Percentiles rank a stretch among this genome's conserved stretches.
These are phyloP conservation scores for Russula virescens DNA, from an alignment of 768 basidiomycete species.

Conservation along the genomic window DNA sequence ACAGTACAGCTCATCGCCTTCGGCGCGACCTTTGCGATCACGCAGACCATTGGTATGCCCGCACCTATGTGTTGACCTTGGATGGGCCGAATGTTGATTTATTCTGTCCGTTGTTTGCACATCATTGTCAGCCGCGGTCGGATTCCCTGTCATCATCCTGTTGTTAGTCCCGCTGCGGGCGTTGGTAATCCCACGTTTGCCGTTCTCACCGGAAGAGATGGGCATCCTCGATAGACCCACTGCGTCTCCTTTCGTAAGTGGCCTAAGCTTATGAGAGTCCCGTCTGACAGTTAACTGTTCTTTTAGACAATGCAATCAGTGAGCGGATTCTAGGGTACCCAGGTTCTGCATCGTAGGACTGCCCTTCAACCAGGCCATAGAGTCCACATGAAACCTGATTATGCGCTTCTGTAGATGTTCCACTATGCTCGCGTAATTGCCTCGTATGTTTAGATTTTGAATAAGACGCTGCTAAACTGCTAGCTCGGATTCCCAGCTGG, in stretches of 20 bases:
- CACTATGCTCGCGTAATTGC: too few relatives aligned
- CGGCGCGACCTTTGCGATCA: constrained; percentile 83
- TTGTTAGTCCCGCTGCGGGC: constrained; percentile 73
- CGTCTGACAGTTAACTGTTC: background rate
- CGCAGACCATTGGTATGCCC: constrained; percentile 74
- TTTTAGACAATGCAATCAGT: constrained; percentile 23
- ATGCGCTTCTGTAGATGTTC: too few relatives aligned
- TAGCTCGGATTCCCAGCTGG: too few relatives aligned
- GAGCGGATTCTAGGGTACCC: constrained; percentile 10
- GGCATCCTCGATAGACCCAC: constrained; percentile 84
- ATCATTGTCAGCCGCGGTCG: constrained; percentile 62
- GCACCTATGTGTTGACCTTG: too few relatives aligned
- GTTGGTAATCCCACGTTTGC: constrained; percentile 62
- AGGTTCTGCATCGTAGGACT: too few relatives aligned
- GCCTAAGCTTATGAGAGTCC: background rate
- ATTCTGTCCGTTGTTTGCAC: background rate
- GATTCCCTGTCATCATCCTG: constrained; percentile 86
- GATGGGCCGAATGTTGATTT: background rate
- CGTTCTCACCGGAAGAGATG: constrained; percentile 75
- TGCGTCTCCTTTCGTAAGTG: constrained; percentile 78
- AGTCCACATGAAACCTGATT: too few relatives aligned
- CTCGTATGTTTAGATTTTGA: too few relatives aligned
- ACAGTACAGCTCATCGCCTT: constrained; percentile 76
- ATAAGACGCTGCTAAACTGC: too few relatives aligned
- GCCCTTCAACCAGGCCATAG: too few relatives aligned